Conservation (phyloP, 192 early-diverging fungal genomes). For the Entomortierella parvispora region DNA sequence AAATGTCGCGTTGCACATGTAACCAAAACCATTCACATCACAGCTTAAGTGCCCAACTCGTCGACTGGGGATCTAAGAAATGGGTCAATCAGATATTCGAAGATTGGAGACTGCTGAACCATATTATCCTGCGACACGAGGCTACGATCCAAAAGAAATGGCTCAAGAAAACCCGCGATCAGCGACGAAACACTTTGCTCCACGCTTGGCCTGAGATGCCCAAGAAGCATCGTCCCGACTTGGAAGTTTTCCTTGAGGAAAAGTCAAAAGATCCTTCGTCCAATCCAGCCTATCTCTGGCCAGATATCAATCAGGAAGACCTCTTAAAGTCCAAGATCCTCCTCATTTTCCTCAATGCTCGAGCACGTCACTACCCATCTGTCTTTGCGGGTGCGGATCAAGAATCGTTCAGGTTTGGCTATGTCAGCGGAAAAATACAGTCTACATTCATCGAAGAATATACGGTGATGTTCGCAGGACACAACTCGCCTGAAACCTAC, state of each 20-base stretch:
- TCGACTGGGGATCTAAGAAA: too few species aligned
- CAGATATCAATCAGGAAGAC: slow-evolving; percentile 43
- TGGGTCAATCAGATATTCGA: slow-evolving; percentile 20
- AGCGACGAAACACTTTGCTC: slow-evolving; percentile 31
- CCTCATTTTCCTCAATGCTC: slow-evolving; percentile 39
- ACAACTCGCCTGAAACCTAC: slow-evolving; percentile 28
- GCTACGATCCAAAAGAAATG: slow-evolving; percentile 29
- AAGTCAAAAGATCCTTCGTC: slow-evolving; percentile 2
- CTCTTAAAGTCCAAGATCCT: slow-evolving; percentile 36
- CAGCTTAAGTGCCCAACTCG: too few species aligned
- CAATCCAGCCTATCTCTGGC: slow-evolving; percentile 22
- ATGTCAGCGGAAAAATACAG: slow-evolving; percentile 18
- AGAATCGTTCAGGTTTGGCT: slow-evolving; percentile 24
- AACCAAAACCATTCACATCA: too few species aligned
- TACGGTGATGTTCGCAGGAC: slow-evolving; percentile 40
- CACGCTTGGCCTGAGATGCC: slow-evolving; percentile 36
- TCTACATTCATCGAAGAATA: slow-evolving; percentile 25
- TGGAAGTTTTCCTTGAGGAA: slow-evolving; percentile 26
- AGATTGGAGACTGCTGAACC: slow-evolving; percentile 37
- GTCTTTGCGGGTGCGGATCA: slow-evolving; percentile 34
- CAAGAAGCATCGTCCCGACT: slow-evolving; percentile 31
- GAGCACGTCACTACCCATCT: slow-evolving; percentile 38
- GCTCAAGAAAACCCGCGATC: slow-evolving; percentile 37
- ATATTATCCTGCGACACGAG: slow-evolving; percentile 24
- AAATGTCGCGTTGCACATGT: too few species aligned